A percentile compares a stretch with the other conserved stretches of the same genome.
Evolutionary conservation across 2,329 filamentous ascomycete genomes (phyloP).

Genomic region (Ascocoryne sarcoides): DNA sequence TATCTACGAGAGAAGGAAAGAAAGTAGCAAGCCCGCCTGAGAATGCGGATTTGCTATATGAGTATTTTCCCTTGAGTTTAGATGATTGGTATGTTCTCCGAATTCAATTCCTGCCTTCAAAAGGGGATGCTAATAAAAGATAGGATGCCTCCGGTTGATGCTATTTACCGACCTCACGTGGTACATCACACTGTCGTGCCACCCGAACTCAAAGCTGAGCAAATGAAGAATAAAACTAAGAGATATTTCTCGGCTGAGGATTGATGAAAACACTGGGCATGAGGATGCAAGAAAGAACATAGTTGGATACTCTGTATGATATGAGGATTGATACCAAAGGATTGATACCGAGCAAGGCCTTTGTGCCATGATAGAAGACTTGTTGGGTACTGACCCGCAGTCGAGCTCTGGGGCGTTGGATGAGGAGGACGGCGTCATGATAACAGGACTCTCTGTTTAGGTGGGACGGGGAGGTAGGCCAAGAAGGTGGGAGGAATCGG

Average conservation of each 20-base stretch:
- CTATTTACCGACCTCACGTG: slow-evolving; percentile 83
- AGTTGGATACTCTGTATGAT: too few species aligned
- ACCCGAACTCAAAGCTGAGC: slow-evolving; percentile 60
- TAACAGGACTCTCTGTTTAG: too few species aligned
- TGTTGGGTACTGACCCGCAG: too few species aligned
- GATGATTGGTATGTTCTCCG: slow-evolving; percentile 63
- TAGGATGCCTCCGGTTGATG: slow-evolving; percentile 76
- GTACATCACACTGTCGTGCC: slow-evolving; percentile 78
- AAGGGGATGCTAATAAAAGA: slow-evolving; percentile 27
- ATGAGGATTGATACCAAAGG: too few species aligned
- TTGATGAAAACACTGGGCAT: too few species aligned
- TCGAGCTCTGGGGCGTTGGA: too few species aligned
- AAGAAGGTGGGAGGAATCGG: too few species aligned
- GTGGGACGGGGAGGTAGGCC: too few species aligned
- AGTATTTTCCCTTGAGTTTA: slow-evolving; percentile 86
- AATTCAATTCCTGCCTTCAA: neutral
- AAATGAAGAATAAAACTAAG: slow-evolving; percentile 57
- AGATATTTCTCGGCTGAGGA: slow-evolving; percentile 61
- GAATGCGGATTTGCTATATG: slow-evolving; percentile 76
- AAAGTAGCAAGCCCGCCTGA: slow-evolving; percentile 54
- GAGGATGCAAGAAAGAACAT: too few species aligned
- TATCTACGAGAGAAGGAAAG: neutral
- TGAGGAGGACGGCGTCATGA: too few species aligned
- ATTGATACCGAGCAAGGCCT: too few species aligned
- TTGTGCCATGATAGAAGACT: too few species aligned